Conservation (phyloP, 345 rosid species). For the Rhodomyrtus tomentosa region DNA sequence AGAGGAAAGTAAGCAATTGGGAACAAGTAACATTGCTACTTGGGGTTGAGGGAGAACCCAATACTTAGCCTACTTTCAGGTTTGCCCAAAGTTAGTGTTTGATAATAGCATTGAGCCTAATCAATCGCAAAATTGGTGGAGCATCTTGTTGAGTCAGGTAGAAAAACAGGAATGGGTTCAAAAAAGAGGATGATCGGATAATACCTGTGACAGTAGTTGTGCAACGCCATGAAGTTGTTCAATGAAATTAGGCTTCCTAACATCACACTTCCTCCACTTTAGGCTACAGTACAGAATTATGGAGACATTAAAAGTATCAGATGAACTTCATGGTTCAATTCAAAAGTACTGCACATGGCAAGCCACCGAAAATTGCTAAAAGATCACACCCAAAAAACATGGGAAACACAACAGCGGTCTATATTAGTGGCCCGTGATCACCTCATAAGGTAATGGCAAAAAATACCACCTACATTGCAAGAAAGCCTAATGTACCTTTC, state of each 20-base stretch:
- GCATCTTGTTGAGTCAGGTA: neutral
- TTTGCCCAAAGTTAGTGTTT: neutral
- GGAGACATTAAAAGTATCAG: neutral
- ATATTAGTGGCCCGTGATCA: neutral
- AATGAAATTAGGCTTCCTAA: constrained; percentile 53
- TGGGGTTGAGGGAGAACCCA: neutral
- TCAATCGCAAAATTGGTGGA: neutral
- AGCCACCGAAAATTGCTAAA: neutral
- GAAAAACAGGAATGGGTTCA: neutral
- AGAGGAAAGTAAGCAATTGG: neutral
- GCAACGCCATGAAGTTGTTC: constrained; percentile 70
- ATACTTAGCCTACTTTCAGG: neutral
- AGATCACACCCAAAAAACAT: neutral
- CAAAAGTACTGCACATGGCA: neutral
- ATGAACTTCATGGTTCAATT: neutral
- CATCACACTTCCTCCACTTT: constrained; percentile 53
- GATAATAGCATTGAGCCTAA: neutral
- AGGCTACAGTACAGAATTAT: constrained; percentile 27
- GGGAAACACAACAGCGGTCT: neutral
- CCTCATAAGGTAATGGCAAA: neutral
- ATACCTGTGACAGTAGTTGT: constrained; percentile 69
- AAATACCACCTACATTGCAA: neutral
- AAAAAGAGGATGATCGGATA: neutral
- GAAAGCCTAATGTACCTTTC: constrained; percentile 39
- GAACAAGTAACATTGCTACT: neutral